phyloP scores from a whole-genome alignment of 1,284 basidiomycete species.

The Leccinum laetum region DNA sequence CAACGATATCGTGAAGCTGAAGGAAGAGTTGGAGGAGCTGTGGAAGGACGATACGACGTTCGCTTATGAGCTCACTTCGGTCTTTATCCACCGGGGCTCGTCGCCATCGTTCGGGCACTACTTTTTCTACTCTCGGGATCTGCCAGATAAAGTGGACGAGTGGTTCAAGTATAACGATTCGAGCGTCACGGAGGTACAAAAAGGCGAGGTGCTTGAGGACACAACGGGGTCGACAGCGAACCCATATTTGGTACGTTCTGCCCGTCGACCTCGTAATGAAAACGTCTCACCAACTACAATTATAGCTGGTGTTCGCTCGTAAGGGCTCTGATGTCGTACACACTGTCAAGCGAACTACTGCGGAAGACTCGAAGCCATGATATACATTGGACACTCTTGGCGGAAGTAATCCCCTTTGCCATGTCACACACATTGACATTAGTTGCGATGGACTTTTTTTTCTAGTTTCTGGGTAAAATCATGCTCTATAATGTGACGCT shows the following conservation, averaged over 20 bases:
- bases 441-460: slow-evolving; percentile 7
- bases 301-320: slow-evolving; percentile 77
- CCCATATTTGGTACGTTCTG: slow-evolving; percentile 70
- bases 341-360: slow-evolving; percentile 67
- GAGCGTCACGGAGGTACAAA: slow-evolving; percentile 70
- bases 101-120: slow-evolving; percentile 86
- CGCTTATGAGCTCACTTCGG: slow-evolving; percentile 91
- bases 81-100: slow-evolving; percentile 94
- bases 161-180: slow-evolving; percentile 99
- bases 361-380: slow-evolving; percentile 24
- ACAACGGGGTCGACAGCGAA: slow-evolving; percentile 82
- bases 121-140: slow-evolving; percentile 85
- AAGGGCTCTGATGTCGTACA: slow-evolving; percentile 74
- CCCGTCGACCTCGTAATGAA: background rate
- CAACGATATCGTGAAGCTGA: slow-evolving; percentile 53
- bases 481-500: slow-evolving; percentile 16
- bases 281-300: slow-evolving; percentile 1
- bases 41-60: slow-evolving; percentile 74
- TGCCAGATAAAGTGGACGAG: slow-evolving; percentile 72
- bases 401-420: slow-evolving; percentile 16
- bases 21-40: slow-evolving; percentile 70
- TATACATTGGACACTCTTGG: slow-evolving; percentile 28
- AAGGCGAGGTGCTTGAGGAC: slow-evolving; percentile 77
- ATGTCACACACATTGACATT: slow-evolving; percentile 11
- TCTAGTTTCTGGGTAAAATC: slow-evolving; percentile 12